Evolutionary conservation across 2,329 filamentous ascomycete genomes (phyloP).

Genomic region (Fusarium staphyleae): DNA sequence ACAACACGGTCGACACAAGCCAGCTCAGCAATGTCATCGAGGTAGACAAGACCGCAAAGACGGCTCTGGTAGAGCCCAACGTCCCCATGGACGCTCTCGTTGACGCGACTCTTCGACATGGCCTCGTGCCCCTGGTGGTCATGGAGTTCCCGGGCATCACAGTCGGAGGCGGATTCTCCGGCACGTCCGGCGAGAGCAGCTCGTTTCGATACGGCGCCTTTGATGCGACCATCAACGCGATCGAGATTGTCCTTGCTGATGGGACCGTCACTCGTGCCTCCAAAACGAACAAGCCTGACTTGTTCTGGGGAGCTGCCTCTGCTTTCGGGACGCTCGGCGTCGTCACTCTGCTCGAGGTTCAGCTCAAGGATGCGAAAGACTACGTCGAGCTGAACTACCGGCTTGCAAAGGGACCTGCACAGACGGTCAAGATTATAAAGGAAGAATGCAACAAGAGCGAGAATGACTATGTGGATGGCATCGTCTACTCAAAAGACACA

Average conservation of each 20-base stretch:
- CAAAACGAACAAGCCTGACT: slow-evolving; percentile 59
- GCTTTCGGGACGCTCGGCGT: slow-evolving; percentile 73
- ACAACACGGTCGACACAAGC: slow-evolving; percentile 72
- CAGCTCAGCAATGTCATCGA: slow-evolving; percentile 66
- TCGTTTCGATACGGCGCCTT: slow-evolving; percentile 73
- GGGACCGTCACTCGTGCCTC: slow-evolving; percentile 65
- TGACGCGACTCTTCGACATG: slow-evolving; percentile 60
- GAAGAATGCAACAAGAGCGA: slow-evolving; percentile 48
- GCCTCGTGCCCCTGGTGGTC: slow-evolving; percentile 69
- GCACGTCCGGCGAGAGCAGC: slow-evolving; percentile 72
- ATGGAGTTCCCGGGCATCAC: slow-evolving; percentile 80
- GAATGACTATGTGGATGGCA: slow-evolving; percentile 73
- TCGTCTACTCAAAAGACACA: slow-evolving; percentile 63
- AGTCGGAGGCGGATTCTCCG: slow-evolving; percentile 70
- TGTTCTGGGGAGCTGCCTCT: slow-evolving; percentile 71
- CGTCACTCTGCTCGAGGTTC: slow-evolving; percentile 68
- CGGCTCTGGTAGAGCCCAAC: slow-evolving; percentile 73
- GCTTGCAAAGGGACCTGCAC: slow-evolving; percentile 50
- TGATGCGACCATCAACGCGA: slow-evolving; percentile 64
- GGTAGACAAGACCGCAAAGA: slow-evolving; percentile 61
- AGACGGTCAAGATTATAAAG: slow-evolving; percentile 53
- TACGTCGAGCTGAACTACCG: slow-evolving; percentile 67
- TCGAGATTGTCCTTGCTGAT: slow-evolving; percentile 71
- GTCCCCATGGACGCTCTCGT: slow-evolving; percentile 72
- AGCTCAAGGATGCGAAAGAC: slow-evolving; percentile 60